A percentile compares a stretch with the other conserved stretches of the same genome.
These are phyloP conservation scores for Lecanicillium sp. DNA, from an alignment of 2,329 filamentous ascomycete genomes.

Conservation along the genomic window DNA sequence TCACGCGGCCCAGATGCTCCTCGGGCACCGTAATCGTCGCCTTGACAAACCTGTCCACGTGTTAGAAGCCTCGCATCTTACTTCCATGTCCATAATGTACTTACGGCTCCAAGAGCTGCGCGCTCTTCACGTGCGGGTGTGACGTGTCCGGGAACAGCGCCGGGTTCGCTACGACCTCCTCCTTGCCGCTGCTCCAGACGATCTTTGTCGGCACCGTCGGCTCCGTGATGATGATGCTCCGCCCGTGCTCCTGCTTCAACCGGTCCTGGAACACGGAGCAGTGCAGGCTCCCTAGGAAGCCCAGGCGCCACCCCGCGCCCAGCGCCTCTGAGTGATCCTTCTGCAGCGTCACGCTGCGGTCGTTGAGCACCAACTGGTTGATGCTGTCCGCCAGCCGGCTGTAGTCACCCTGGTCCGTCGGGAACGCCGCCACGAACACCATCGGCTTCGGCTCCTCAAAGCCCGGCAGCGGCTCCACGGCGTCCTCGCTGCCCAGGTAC, in stretches of 20 bases:
- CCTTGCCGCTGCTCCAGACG: conserved; percentile 68
- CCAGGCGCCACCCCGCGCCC: conserved; percentile 87
- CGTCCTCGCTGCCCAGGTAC: conserved; percentile 65
- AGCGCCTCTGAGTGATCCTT: conserved; percentile 94
- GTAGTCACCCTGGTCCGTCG: conserved; percentile 84
- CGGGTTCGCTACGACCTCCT: conserved; percentile 77
- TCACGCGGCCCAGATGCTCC: conserved; percentile 88
- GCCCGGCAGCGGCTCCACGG: conserved; percentile 76
- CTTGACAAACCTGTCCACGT: conserved; percentile 52
- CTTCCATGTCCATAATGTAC: conserved; percentile 19
- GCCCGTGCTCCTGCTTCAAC: conserved; percentile 86
- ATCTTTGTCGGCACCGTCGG: conserved; percentile 91
- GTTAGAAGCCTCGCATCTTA: conserved; percentile 1
- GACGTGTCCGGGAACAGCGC: conserved; percentile 75
- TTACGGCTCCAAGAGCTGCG: conserved; percentile 46
- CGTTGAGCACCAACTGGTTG: conserved; percentile 86
- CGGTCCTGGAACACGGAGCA: conserved; percentile 99
- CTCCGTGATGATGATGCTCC: conserved; percentile 93
- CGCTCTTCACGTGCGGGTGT: conserved; percentile 37
- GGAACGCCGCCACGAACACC: conserved; percentile 97
- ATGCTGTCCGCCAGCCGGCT: conserved; percentile 88
- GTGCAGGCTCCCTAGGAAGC: conserved; percentile 92
- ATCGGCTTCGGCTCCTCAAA: conserved; percentile 98
- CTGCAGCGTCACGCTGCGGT: conserved; percentile 86
- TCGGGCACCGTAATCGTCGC: conserved; percentile 88